Base-by-base conservation (phyloP, 129 eudicot species). In the Ambrosia artemisiifolia region DNA sequence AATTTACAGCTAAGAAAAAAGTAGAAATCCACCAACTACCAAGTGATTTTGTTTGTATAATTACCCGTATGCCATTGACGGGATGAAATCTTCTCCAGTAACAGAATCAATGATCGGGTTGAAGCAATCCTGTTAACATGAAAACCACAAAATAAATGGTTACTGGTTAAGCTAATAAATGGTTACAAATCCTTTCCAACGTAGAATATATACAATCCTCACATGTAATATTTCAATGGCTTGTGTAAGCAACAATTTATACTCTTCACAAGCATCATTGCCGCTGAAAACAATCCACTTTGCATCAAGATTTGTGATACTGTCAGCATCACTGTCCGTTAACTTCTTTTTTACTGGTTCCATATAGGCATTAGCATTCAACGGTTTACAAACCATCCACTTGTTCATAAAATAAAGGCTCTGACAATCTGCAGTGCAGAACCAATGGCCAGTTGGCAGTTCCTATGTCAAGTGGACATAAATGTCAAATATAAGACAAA, bases 1-100 rank as follows among this genome's bases (percentile, higher is more conserved):
- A 18, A 30, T 7, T 55, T 55, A 55, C 32, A 55, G 14, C 33
- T 16, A 44, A 32, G 55, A 44, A 34, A 34, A 54, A 53, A 75
- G 30, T 55, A 9, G 48, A 17, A 11, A 33, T 44, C 7, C 16
- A 55, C n/a, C 4, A 51, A 13, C 59, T 34, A 60, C 62, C 16
- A 65, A 40, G 28, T 6, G 11, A 11, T 33, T 24, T n/a, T 65
- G 61, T 48, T 60, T 69, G 36, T 50, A 53, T 28, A 32, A 75
- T 72, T 86, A 94, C 99, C 97, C 97, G 78, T 88, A 82, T 73
- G 88, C 96, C 91, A 94, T 85, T 17, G 91, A 72, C 8, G 90
- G 84, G 64, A 94, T 90, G 56, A 90, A 83, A 72, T 94, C 97
- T 11, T 77, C 82, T 44, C 85, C 88, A 33, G 91, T 84, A 59